Evolutionary conservation across 768 basidiomycete species (phyloP).

Genomic region (Paxillus ammoniavirescens): DNA sequence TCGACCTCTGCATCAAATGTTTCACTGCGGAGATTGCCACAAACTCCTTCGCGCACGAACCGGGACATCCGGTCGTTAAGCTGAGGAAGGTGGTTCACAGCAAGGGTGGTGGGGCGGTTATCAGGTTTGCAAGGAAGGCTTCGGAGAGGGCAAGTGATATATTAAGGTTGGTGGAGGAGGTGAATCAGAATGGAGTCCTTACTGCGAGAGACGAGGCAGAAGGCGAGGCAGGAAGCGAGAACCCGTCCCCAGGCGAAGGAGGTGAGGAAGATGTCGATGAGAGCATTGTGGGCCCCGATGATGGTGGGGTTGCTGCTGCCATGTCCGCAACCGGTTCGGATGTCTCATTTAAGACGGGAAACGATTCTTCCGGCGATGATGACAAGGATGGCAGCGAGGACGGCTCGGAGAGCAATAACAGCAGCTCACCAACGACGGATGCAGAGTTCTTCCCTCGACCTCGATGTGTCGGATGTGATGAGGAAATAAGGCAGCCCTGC

Average conservation of each 20-base stretch:
- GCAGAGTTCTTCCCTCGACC: background rate
- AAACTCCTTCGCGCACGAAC: background rate
- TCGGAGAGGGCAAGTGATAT: slow-evolving; percentile 1
- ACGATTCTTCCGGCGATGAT: background rate
- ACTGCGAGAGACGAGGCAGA: background rate
- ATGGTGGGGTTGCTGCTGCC: background rate
- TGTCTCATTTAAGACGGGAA: background rate
- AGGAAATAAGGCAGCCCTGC: background rate
- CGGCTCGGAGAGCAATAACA: background rate
- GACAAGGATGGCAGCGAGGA: background rate
- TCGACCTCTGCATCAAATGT: slow-evolving; percentile 5
- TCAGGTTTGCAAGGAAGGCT: background rate
- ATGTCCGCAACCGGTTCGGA: background rate
- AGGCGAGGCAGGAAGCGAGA: background rate
- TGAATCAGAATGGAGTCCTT: background rate
- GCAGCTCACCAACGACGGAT: background rate
- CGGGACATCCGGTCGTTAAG: background rate
- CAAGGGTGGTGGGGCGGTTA: background rate
- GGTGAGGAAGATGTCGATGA: background rate
- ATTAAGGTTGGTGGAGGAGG: background rate
- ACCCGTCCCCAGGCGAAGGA: background rate
- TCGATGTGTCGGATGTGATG: background rate
- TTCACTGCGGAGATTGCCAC: background rate
- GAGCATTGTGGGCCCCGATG: background rate
- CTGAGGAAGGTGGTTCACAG: background rate